Conservation (phyloP, 768 basidiomycete genomes). For the Tephrocybe rancida region DNA sequence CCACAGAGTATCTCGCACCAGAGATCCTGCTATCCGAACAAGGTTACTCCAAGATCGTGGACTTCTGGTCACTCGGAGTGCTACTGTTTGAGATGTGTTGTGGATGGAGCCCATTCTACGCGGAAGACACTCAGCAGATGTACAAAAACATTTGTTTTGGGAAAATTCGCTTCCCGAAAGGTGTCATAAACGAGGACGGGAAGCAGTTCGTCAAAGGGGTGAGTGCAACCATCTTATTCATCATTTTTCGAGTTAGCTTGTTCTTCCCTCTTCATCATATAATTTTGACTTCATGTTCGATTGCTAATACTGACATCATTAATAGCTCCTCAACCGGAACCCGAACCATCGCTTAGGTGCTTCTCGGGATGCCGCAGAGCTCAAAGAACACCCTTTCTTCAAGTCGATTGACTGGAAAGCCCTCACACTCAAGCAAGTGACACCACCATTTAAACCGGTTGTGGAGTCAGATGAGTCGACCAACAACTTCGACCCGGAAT, state of each 20-base stretch:
- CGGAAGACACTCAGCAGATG: slow-evolving; percentile 99
- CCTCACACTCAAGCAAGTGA: slow-evolving; percentile 83
- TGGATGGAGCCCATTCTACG: slow-evolving; percentile 99
- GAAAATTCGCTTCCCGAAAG: slow-evolving; percentile 97
- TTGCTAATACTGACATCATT: slow-evolving; percentile 1
- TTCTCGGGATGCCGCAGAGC: slow-evolving; percentile 84
- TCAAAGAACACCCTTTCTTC: slow-evolving; percentile 97
- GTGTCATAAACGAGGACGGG: slow-evolving; percentile 95
- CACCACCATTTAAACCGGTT: slow-evolving; percentile 96
- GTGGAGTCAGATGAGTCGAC: slow-evolving; percentile 98
- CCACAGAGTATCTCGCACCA: slow-evolving; percentile 97
- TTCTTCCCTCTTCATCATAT: slow-evolving; percentile 8
- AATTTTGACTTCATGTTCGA: slow-evolving; percentile 13
- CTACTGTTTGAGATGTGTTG: slow-evolving; percentile 99
- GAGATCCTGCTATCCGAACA: slow-evolving; percentile 99
- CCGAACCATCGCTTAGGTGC: slow-evolving; percentile 98
- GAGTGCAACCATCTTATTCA: slow-evolving; percentile 34
- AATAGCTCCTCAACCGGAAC: slow-evolving; percentile 93
- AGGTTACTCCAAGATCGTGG: slow-evolving; percentile 97
- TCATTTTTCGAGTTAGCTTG: slow-evolving; percentile 7
- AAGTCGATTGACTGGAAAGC: slow-evolving; percentile 89
- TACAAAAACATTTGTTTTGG: slow-evolving; percentile 99
- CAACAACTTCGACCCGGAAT: slow-evolving; percentile 98
- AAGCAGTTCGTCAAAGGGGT: slow-evolving; percentile 99
- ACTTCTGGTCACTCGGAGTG: slow-evolving; percentile 97